These are phyloP conservation scores for Parasarocladium wereldwijsianum DNA, from an alignment of 2,329 filamentous ascomycete species.

Conservation along the genomic window DNA sequence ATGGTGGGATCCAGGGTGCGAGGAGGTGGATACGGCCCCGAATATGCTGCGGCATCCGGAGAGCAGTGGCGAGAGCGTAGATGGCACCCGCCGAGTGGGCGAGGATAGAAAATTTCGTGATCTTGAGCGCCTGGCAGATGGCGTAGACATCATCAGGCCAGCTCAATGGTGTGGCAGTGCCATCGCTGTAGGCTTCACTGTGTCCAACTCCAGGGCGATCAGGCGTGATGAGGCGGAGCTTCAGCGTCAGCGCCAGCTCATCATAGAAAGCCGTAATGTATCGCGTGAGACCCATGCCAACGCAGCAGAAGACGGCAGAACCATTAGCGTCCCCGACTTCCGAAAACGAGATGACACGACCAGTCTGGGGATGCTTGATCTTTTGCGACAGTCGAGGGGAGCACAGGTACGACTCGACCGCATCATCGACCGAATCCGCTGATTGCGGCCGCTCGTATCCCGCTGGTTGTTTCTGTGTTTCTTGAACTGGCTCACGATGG, in stretches of 20 bases:
- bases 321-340: conserved; percentile 90
- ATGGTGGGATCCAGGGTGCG: conserved; percentile 94
- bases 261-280: conserved; percentile 97
- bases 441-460: conserved; percentile 63
- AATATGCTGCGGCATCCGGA: conserved; percentile 93
- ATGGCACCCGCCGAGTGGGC: conserved; percentile 97
- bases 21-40: conserved; percentile 86
- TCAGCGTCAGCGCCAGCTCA: conserved; percentile 78
- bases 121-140: conserved; percentile 82
- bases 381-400: conserved; percentile 78
- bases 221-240: conserved; percentile 79
- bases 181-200: conserved; percentile 72
- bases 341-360: conserved; percentile 83
- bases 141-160: conserved; percentile 91
- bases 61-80: conserved; percentile 84
- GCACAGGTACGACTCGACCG: conserved; percentile 71
- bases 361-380: conserved; percentile 72
- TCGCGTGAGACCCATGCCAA: conserved; percentile 92
- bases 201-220: conserved; percentile 90
- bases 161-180: conserved; percentile 70
- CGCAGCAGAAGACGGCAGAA: conserved; percentile 87
- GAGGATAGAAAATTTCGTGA: conserved; percentile 90
- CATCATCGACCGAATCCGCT: conserved; percentile 75
- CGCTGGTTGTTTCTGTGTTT: conserved; percentile 14
- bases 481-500: conserved; percentile 11